Evolutionary conservation across 208 protist genomes (phyloP), one percentile per base, ranked within the genome.

Genomic region (Wallacemonas sp.): DNA sequence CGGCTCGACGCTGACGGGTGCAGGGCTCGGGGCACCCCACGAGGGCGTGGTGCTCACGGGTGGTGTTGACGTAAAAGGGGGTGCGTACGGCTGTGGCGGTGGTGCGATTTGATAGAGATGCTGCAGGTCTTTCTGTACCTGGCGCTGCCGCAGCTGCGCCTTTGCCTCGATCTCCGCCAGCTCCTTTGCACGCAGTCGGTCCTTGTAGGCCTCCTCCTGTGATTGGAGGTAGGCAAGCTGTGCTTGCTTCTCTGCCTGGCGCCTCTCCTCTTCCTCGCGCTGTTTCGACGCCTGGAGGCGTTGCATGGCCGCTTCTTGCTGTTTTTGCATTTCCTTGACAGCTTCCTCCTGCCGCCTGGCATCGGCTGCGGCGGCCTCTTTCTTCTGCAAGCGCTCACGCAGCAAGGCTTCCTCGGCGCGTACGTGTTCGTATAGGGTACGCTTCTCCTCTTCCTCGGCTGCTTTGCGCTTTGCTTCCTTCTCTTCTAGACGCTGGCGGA

Each of bases 371-470:
- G 50, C 54, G 6, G 65, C 69, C 30, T 77, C 68, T 22, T 73
- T 74, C 69, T 79, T 45, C 38, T 80, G 63, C 32, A 92, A 54
- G 36, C 81, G 79, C 22, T 71, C 58, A 10, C 78, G 83, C 33
- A 92, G 64, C 26, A 84, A 15, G 37, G 86, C 79, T 71, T 95
- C 89, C 62, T 85, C 73, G 26, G 78, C 78, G 17, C 54, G 59
- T n/a, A 88, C 48, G 64, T 92, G 83, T 65, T 92, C 89, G 22
- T 81, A 79, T 0, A 92, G 41, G 42, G 81, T 59, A 21, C 75
- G 68, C 68, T 78, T 76, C 59, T 63, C 42, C 63, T 80, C 60
- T 55, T 81, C 78, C 53, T 77, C 71, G 6, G 71, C 72, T 2
- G 68, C 74, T 50, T 72, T 62, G 32, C 81, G 80, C 17, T 63